These are phyloP conservation scores for Cenchrus americanus DNA, from an alignment of 176 grass and related monocot species.

Conservation along the genomic window DNA sequence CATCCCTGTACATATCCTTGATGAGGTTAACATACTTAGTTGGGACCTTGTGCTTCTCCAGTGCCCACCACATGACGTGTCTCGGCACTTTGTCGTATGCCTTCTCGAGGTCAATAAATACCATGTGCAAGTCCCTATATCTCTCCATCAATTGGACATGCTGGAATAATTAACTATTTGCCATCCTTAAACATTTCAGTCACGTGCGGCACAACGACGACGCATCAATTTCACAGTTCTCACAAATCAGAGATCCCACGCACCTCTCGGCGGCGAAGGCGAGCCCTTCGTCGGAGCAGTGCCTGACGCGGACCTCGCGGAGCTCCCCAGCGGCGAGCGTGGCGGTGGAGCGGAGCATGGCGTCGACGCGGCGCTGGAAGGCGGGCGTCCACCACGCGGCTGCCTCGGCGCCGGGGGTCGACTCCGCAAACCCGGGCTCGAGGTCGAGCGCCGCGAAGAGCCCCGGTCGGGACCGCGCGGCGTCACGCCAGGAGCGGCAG, in stretches of 20 bases:
- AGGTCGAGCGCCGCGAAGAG: conserved; percentile 71
- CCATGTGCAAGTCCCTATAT: no score
- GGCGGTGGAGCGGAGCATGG: conserved; percentile 73
- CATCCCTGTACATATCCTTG: no score
- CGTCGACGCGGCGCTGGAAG: conserved; percentile 85
- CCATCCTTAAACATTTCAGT: no score
- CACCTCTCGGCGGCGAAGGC: conserved; percentile 71
- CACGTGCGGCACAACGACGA: background rate
- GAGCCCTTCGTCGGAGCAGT: conserved; percentile 82
- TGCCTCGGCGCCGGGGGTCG: conserved; percentile 41
- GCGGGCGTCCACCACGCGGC: conserved; percentile 89
- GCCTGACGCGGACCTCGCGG: conserved; percentile 57
- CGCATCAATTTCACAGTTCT: background rate
- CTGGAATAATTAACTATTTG: no score
- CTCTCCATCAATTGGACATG: no score
- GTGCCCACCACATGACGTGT: no score
- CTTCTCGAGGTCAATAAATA: no score
- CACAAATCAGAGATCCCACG: conserved; percentile 8
- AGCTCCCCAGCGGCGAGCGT: conserved; percentile 61
- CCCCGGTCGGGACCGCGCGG: conserved; percentile 48
- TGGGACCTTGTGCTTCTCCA: no score
- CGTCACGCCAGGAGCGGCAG: conserved; percentile 80
- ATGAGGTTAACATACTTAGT: no score
- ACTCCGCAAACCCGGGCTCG: conserved; percentile 59
- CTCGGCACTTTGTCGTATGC: no score